Evolutionary conservation across 2,329 filamentous ascomycete genomes (phyloP), one percentile per base, ranked within the genome.

Genomic region (Fusarium sp.): DNA sequence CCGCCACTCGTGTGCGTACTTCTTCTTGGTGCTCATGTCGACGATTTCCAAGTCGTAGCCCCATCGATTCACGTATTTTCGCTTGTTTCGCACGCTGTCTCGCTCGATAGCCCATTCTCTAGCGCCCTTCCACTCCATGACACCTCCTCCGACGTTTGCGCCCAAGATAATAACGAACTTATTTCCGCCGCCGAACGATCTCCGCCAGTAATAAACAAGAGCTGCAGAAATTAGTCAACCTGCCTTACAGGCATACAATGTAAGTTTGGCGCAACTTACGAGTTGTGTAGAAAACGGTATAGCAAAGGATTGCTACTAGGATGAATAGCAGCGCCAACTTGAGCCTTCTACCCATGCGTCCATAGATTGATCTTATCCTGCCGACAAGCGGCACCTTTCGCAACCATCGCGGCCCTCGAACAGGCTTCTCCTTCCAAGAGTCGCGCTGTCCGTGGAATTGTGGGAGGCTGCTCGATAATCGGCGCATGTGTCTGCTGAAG

Each of bases 51-150:
- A 84, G 66, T 98, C 92, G 79, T 99, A 98, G 15, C 96, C 96
- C 94, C 96, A 98, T 78, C 87, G 87, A 34, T 88, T 86, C 4
- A 90, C 91, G 77, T 99, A 99, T 76, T 91, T 92, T 77, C 92
- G 91, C 85, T 99, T 99, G 82, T 99, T 99, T 78, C 91, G 91
- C 56, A 98, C 89, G 77, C 95, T 98, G 83, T 98, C 94, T 78
- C 96, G 88, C 82, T 99, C 96, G 75, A 98, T 97, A 1, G 96
- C 96, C 96, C 96, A 99, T 82, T 99, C 96, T 65, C 94, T 89
- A 21, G 95, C 92, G 0, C 95, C 95, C 80, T 99, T 99, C 95
- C 94, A 98, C 77, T 98, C 95, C 94, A 98, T 98, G 9, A 99
- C 96, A 74, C 96, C 96, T 62, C 96, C 96, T 49, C 96, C 96